Evolutionary conservation across 208 protist genomes (phyloP).

Genomic region (Acanthamoeba healyi): DNA sequence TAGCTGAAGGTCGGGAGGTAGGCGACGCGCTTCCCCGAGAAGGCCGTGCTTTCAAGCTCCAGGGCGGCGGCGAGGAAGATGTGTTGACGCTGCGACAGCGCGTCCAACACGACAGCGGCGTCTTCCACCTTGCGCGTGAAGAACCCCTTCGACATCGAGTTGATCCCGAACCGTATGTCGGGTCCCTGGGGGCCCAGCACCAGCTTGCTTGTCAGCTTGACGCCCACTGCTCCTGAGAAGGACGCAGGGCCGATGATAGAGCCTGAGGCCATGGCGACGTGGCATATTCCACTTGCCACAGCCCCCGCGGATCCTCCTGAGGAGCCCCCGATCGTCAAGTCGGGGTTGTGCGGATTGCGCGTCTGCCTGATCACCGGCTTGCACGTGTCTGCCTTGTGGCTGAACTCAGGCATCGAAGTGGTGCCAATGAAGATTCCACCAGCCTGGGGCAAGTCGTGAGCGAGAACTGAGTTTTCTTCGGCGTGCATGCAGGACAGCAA

Average conservation of each 20-base stretch:
- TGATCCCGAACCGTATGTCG: background rate
- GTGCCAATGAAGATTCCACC: background rate
- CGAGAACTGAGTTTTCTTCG: background rate
- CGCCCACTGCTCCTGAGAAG: background rate
- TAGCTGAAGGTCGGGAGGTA: background rate
- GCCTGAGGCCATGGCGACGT: background rate
- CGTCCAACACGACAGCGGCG: background rate
- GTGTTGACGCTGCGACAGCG: background rate
- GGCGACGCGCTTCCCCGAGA: background rate
- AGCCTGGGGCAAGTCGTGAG: background rate
- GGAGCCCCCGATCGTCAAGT: background rate
- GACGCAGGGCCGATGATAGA: background rate
- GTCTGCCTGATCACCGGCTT: background rate
- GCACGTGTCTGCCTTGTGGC: background rate
- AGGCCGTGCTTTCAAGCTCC: background rate
- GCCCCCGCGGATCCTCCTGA: background rate
- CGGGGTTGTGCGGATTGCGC: background rate
- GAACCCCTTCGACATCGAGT: background rate
- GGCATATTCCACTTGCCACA: background rate
- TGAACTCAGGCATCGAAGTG: background rate
- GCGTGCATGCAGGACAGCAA: background rate
- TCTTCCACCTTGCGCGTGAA: background rate
- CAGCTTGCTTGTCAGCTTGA: background rate
- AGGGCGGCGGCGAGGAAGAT: background rate
- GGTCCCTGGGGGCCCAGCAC: background rate